Conservation (phyloP, 2,329 filamentous ascomycete species). For the Fonsecaea multimorphosa region DNA sequence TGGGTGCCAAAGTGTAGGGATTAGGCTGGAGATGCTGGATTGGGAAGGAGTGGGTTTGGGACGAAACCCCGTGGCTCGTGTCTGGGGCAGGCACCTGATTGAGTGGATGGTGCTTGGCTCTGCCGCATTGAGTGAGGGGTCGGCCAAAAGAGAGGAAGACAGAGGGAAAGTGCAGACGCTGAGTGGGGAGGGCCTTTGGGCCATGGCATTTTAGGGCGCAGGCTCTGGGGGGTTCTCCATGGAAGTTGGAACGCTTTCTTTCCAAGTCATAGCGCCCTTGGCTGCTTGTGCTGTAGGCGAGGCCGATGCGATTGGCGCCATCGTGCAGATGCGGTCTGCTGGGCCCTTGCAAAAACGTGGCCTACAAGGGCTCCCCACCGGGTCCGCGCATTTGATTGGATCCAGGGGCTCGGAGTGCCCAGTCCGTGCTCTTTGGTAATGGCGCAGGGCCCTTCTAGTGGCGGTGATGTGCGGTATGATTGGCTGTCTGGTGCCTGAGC, state of each 20-base stretch:
- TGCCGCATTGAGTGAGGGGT: slow-evolving; percentile 22
- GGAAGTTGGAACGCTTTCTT: slow-evolving; percentile 17
- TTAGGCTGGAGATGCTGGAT: slow-evolving; percentile 36
- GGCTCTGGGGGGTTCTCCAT: no score
- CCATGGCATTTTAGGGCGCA: not conserved
- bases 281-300: slow-evolving; percentile 26
- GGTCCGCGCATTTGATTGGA: slow-evolving; percentile 14
- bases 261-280: slow-evolving; percentile 4
- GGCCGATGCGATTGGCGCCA: slow-evolving; percentile 37
- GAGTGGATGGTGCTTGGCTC: slow-evolving; percentile 7
- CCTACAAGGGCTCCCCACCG: slow-evolving; percentile 1
- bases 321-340: slow-evolving; percentile 35
- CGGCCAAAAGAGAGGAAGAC: not conserved
- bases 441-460: slow-evolving; percentile 23
- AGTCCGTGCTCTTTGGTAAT: slow-evolving; percentile 8
- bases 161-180: slow-evolving; percentile 2
- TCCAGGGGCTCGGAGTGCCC: slow-evolving; percentile 22
- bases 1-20: slow-evolving; percentile 7
- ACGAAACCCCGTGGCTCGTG: slow-evolving; percentile 8
- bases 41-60: slow-evolving; percentile 22
- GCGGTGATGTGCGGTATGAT: slow-evolving; percentile 11
- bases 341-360: slow-evolving; percentile 31
- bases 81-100: slow-evolving; percentile 10
- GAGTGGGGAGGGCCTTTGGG: slow-evolving; percentile 3
- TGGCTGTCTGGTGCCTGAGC: slow-evolving; percentile 24